A percentile compares a stretch with the other conserved stretches of the same genome.
Evolutionary conservation across 1,284 basidiomycete genomes (phyloP).

Genomic region (Naganishia liquefaciens): DNA sequence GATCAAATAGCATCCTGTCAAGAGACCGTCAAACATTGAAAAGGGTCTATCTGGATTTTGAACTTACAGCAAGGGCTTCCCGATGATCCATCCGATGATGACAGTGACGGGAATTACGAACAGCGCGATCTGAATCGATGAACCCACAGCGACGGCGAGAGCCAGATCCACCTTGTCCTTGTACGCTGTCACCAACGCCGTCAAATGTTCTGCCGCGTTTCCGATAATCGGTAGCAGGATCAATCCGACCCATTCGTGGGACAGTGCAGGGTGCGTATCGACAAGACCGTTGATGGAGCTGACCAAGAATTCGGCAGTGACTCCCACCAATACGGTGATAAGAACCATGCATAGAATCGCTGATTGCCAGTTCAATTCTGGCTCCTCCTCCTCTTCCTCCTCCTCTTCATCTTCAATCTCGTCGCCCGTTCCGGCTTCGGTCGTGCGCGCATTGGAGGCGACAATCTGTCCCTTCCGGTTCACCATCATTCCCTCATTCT

Average conservation of each 20-base stretch:
- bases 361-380: conserved; percentile 58
- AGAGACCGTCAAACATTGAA: conserved; percentile 4
- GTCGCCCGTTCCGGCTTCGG: neutral
- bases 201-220: conserved; percentile 69
- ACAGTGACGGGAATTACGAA: conserved; percentile 77
- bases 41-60: too few relatives aligned
- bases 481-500: conserved; percentile 14
- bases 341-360: conserved; percentile 48
- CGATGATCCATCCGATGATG: conserved; percentile 56
- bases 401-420: conserved; percentile 33
- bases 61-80: conserved; percentile 55
- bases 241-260: conserved; percentile 75
- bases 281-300: conserved; percentile 41
- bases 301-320: conserved; percentile 71
- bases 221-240: conserved; percentile 75
- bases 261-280: conserved; percentile 57
- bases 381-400: conserved; percentile 52
- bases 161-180: conserved; percentile 63
- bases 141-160: conserved; percentile 80
- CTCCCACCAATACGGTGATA: conserved; percentile 53
- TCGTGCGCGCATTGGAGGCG: neutral
- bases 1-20: conserved; percentile 49
- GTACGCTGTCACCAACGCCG: conserved; percentile 82
- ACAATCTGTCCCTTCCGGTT: conserved; percentile 11
- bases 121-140: conserved; percentile 82